These are phyloP conservation scores for Sporothrix brasiliensis DNA, from an alignment of 2,329 filamentous ascomycete genomes.

Conservation along the genomic window DNA sequence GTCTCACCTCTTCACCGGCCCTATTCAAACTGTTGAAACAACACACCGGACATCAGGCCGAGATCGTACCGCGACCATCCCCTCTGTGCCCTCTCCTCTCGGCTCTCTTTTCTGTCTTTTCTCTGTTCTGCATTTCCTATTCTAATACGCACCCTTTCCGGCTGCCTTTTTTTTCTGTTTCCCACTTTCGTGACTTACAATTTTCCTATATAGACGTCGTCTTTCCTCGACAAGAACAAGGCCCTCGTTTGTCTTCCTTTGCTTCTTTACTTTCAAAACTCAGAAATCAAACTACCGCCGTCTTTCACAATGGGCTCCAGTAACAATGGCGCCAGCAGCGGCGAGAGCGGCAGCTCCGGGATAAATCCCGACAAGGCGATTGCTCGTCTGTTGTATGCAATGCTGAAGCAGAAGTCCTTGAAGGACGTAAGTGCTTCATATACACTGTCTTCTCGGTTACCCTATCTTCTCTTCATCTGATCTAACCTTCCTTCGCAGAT, in stretches of 20 bases:
- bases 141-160: not conserved
- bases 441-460: not conserved
- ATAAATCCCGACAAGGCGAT: constrained; percentile 59
- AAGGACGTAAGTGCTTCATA: constrained; percentile 55
- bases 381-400: constrained; percentile 62
- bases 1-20: not conserved
- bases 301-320: not conserved
- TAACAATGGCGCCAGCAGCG: not conserved
- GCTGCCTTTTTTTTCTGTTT: constrained; percentile 1
- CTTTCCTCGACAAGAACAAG: not conserved
- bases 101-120: not conserved
- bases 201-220: not conserved
- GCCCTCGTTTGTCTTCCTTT: not conserved
- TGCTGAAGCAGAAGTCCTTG: constrained; percentile 61
- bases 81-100: not conserved
- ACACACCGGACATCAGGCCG: not conserved
- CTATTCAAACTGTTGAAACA: not conserved
- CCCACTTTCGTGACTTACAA: too few relatives aligned
- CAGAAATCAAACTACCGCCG: too few relatives aligned
- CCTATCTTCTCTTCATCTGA: not conserved
- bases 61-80: not conserved
- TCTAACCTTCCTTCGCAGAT: constrained; percentile 48
- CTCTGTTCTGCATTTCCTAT: not conserved
- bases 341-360: not conserved
- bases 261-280: too few relatives aligned